phyloP scores from a whole-genome alignment of 106 monocot genomes.

The Dendrobium officinale region DNA sequence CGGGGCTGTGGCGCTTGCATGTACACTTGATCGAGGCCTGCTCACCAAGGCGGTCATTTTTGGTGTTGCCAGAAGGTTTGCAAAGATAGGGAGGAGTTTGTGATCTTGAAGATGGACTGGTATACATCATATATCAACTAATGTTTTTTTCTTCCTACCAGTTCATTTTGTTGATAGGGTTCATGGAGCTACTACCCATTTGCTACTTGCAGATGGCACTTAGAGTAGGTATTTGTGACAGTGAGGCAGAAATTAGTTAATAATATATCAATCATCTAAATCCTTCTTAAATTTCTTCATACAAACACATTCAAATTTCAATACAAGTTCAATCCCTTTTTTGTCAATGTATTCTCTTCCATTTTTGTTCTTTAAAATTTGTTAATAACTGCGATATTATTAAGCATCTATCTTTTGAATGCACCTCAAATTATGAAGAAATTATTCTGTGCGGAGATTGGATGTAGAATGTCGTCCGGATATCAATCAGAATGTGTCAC shows the following conservation, averaged over 20 bases:
- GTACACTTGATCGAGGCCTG: conserved; percentile 64
- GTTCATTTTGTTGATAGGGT: background rate
- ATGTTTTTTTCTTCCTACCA: background rate
- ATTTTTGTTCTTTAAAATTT: no score
- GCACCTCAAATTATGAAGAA: no score
- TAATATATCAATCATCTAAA: background rate
- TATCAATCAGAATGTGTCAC: no score
- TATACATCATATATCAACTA: background rate
- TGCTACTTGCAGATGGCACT: background rate
- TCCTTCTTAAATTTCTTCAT: background rate
- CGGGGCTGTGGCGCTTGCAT: conserved; percentile 70
- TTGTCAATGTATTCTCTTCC: no score
- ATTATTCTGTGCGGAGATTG: no score
- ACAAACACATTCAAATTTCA: background rate
- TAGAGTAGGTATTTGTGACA: background rate
- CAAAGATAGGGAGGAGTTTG: conserved; percentile 35
- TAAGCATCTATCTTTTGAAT: no score
- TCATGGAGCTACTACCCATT: background rate
- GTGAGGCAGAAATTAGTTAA: background rate
- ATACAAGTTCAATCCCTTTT: background rate
- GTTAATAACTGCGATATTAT: no score
- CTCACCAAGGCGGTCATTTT: conserved; percentile 86
- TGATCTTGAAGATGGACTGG: conserved; percentile 4
- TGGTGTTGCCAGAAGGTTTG: conserved; percentile 81
- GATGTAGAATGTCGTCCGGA: no score